A percentile compares a stretch with the other conserved stretches of the same genome.
Conservation (phyloP, 208 protist species). For the Acanthamoeba royreba region DNA sequence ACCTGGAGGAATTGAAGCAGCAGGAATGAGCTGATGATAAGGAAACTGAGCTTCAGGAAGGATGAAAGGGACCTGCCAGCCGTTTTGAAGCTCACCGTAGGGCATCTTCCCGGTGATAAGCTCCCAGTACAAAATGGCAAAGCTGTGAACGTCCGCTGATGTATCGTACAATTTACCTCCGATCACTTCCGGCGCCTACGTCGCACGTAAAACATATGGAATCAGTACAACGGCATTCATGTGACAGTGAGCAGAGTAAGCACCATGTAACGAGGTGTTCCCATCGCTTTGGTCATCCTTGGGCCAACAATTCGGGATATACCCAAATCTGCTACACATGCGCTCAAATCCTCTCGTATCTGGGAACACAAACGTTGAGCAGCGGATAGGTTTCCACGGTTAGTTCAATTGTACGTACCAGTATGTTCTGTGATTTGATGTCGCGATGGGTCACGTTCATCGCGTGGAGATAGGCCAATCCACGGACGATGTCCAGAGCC, state of each 20-base stretch:
- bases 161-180: neutral
- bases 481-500: slow-evolving; percentile 69
- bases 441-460: slow-evolving; percentile 29
- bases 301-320: slow-evolving; percentile 30
- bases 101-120: slow-evolving; percentile 9
- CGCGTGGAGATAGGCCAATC: slow-evolving; percentile 73
- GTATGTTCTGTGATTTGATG: slow-evolving; percentile 27
- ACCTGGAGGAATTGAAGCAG: too few relatives aligned
- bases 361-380: neutral
- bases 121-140: slow-evolving; percentile 25
- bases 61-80: slow-evolving; percentile 17
- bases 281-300: slow-evolving; percentile 41
- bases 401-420: neutral
- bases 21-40: neutral
- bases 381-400: neutral
- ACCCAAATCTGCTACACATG: neutral
- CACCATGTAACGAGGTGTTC: slow-evolving; percentile 23
- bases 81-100: slow-evolving; percentile 23
- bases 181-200: slow-evolving; percentile 24
- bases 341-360: slow-evolving; percentile 24
- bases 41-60: too few relatives aligned
- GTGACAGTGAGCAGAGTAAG: too few relatives aligned
- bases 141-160: slow-evolving; percentile 15
- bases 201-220: too few relatives aligned
- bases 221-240: too few relatives aligned